Percentiles rank a stretch among this genome's conserved stretches.
Evolutionary conservation across 2,329 filamentous ascomycete genomes (phyloP).

Genomic region (Truncatella angustata): DNA sequence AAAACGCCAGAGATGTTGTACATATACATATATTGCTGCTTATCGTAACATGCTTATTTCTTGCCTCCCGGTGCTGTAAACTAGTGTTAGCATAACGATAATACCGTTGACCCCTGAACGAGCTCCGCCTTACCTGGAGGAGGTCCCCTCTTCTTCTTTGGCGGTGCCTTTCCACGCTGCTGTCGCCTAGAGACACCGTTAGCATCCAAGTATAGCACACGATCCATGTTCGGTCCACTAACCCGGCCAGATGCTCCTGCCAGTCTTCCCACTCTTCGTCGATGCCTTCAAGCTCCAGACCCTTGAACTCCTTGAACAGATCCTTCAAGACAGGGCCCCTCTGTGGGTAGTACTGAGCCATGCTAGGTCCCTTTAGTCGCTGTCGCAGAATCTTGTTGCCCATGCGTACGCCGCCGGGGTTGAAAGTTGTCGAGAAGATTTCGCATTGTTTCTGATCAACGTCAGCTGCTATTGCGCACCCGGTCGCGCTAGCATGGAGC

Average conservation of each 20-base stretch:
- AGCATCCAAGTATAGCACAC: constrained; percentile 19
- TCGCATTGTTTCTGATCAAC: constrained; percentile 86
- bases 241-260: constrained; percentile 70
- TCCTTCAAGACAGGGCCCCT: constrained; percentile 58
- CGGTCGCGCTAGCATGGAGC: too few relatives aligned
- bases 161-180: constrained; percentile 78
- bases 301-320: constrained; percentile 69
- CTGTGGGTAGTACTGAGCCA: constrained; percentile 87
- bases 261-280: constrained; percentile 79
- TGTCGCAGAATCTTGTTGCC: constrained; percentile 93
- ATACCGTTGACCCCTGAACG: not conserved
- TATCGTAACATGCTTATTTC: constrained; percentile 7
- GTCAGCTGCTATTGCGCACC: too few relatives aligned
- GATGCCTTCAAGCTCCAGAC: constrained; percentile 67
- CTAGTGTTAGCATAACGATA: not conserved
- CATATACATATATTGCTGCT: constrained; percentile 7
- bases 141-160: constrained; percentile 77
- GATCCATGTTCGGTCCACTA: constrained; percentile 27
- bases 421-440: constrained; percentile 88
- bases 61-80: constrained; percentile 7
- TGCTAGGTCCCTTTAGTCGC: constrained; percentile 76
- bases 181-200: constrained; percentile 56
- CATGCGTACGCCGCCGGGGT: constrained; percentile 76
- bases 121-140: constrained; percentile 15
- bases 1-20: constrained; percentile 17